Base-by-base conservation (phyloP, 2,329 filamentous ascomycete genomes). In the Monosporascus sp. region DNA sequence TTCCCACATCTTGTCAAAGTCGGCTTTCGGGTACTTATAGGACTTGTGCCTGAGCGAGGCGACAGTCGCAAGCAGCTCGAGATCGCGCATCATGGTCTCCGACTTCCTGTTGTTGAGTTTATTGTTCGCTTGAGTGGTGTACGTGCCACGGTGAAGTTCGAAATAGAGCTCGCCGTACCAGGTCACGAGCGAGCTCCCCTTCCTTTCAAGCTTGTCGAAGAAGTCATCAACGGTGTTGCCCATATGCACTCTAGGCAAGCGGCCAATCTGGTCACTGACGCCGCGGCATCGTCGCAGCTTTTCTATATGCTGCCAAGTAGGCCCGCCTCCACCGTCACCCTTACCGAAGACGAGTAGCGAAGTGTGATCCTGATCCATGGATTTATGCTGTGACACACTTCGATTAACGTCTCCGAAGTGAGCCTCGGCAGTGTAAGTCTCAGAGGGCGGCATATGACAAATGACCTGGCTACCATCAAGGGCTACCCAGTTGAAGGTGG, bases 161-260 rank as follows among this genome's bases (percentile, higher is more conserved):
- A 99, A 96, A 74, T 99, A 99, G 8, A 99, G 80, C 74, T 99
- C 94, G 43, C 94, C 94, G 68, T 96, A 96, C 94, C 94, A 99
- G 1, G 94, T 97, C 24, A 91, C 89, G 51, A 97, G 87, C 19
- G 90, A 80, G 3, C 84, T 70, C 27, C 84, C 84, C 73, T 92
- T 96, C 71, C 87, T 83, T 69, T 96, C 87, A 3, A 99, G 77
- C 50, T 82, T 81, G 61, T 88, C 88, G 66, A 97, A 97, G 77
- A 97, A 97, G 63, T 96, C 90, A 56, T 99, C 93, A 17, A 97
- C 94, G 1, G 89, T 92, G 51, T 85, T 82, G 40, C 92, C 93
- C 78, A 97, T 85, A 66, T 94, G 91, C 52, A 97, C 83, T 60
- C 92, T 88, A 9, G 93, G 94, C 44, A 97, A 78, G 50, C 88